Base-by-base conservation (phyloP, 139 green algal species). In the Chlorella sp. region DNA sequence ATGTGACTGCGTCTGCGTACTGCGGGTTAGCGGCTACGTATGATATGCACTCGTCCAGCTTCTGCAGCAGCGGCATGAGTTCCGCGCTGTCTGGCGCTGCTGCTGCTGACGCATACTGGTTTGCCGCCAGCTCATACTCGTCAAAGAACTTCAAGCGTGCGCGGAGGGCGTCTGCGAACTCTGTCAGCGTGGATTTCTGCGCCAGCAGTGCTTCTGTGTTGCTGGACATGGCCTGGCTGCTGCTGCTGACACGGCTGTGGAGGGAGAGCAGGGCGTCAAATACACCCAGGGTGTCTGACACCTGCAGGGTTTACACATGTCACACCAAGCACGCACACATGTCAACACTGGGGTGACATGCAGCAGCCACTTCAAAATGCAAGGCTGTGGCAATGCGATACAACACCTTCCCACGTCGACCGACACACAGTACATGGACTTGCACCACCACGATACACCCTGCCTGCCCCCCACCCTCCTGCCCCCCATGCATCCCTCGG, bases 1-100 rank as follows among this genome's bases (percentile, higher is more conserved):
- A n/a, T n/a, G n/a, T n/a, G n/a, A n/a, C n/a, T n/a, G n/a, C n/a
- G n/a, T n/a, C n/a, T n/a, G n/a, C n/a, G n/a, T n/a, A n/a, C 51
- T 87, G 82, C 1, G 91, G 91, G 81, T 97, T 92, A 24, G 68
- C 70, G 26, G 83, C 80, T 22, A 93, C 79, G 75, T 88, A 87
- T 32, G 88, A 74, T 30, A 97, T 91, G 80, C 90, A 94, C n/a
- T 96, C 93, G 73, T 98, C 93, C 67, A 98, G 77, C 69, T 85
- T 83, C 30, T 88, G 73, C 35, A 98, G 86, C 51, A 96, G 62
- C 5, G 87, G 87, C 71, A 98, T 67, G n/a, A 98, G 90, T 59
- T 71, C 62, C 2, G 81, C 75, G 50, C 55, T 70, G 49, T 84
- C 79, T 5, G 74, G 66, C n/a, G n/a, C n/a, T n/a, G n/a, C n/a